Evolutionary conservation across 345 rosid genomes (phyloP), one percentile per base, ranked within the genome.

Genomic region (Microcos paniculata): DNA sequence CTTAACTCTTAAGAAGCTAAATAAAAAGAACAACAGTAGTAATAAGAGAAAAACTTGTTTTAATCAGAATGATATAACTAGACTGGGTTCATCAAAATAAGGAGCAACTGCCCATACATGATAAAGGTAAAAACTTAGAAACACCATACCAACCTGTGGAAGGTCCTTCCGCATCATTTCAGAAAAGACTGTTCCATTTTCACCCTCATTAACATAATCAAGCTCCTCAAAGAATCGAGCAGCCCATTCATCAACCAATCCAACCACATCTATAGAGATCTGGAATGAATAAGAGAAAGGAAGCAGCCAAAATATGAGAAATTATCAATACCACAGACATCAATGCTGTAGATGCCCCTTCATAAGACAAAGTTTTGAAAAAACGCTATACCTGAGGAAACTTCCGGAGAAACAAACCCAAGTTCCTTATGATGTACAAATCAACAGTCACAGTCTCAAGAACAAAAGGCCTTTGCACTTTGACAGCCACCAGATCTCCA

Each of bases 241-340:
- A 71, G 99, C 97, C 98, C 99, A 95, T 85, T 95, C 99, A 86
- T 95, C 99, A 80, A 95, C 98, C 85, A 95, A 80, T 19, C 98
- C 99, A 83, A 95, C 99, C 76, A 95, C 91, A 80, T 95, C 98
- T 65, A 93, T n/a, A 12, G 97, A 88, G 59, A 95, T 80, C 99
- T 93, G 82, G 52, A 65, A 84, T 56, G 4, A 61, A 76, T 24
- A 61, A 53, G 45, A 33, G 69, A 10, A 70, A 51, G 59, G 49
- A 66, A 71, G 71, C 45, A 52, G 49, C 62, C n/a, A 64, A 55
- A 35, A 62, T 31, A 45, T 6, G 57, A 21, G 12, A 62, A 33
- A 48, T 70, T 33, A 75, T 23, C n/a, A 64, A 48, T 42, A 55
- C 4, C 53, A 38, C 12, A 35, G 21, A 52, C 16, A 57, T 33